Evolutionary conservation across 2,329 filamentous ascomycete species (phyloP).

Genomic region (Colletotrichum cereale): DNA sequence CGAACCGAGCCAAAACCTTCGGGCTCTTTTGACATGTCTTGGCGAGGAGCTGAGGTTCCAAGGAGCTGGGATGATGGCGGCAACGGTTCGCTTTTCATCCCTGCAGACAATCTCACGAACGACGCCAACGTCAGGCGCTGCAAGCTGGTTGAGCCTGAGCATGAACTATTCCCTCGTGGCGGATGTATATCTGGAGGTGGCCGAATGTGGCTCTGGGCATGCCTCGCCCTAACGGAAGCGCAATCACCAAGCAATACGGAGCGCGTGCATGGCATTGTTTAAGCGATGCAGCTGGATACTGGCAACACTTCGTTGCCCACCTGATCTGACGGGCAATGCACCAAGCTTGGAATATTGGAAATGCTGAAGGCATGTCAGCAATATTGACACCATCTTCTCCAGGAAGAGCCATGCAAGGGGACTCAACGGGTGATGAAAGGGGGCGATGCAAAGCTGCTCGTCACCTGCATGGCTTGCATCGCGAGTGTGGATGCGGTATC

Average conservation of each 20-base stretch:
- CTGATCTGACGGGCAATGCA: neutral
- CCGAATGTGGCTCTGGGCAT: neutral
- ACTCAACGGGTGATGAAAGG: neutral
- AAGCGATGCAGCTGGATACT: neutral
- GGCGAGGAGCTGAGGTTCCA: slow-evolving; percentile 5
- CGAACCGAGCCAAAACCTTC: neutral
- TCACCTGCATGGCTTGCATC: neutral
- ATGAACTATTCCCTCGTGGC: neutral
- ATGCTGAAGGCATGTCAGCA: neutral
- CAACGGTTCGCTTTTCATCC: slow-evolving; percentile 6
- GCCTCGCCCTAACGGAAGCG: neutral
- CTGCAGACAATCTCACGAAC: neutral
- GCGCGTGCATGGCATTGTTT: neutral
- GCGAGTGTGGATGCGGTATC: neutral
- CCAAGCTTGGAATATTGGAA: neutral
- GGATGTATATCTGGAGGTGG: neutral
- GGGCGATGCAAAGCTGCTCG: neutral
- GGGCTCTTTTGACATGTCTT: slow-evolving; percentile 15
- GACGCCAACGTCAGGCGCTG: neutral
- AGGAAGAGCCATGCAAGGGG: neutral
- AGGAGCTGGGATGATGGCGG: slow-evolving; percentile 6
- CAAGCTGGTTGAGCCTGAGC: neutral
- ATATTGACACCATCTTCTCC: neutral
- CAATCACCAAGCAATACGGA: neutral
- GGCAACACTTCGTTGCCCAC: neutral